phyloP scores from a whole-genome alignment of 1,139 yeast genomes.

The Suhomyces maxii region DNA sequence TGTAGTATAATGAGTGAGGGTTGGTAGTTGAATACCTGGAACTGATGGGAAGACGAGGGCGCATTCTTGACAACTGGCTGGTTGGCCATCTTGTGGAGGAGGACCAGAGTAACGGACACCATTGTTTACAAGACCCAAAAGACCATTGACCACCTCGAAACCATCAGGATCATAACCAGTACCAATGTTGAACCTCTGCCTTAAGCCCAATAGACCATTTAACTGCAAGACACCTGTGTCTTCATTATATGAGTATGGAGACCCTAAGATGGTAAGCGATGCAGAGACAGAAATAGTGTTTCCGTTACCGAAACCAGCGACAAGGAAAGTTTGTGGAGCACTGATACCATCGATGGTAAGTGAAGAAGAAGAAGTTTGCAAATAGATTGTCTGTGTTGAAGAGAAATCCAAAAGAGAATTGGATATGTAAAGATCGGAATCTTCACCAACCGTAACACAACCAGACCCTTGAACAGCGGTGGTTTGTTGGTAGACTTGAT shows the following conservation, averaged over 20 bases:
- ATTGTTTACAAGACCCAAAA: slow-evolving; percentile 16
- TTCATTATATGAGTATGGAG: slow-evolving; percentile 11
- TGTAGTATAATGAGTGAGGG: neutral
- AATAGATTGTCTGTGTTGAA: slow-evolving; percentile 24
- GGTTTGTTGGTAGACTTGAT: slow-evolving; percentile 26
- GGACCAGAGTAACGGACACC: slow-evolving; percentile 20
- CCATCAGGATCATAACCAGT: slow-evolving; percentile 18
- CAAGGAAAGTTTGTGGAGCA: slow-evolving; percentile 23
- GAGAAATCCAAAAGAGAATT: slow-evolving; percentile 17
- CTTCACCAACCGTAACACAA: slow-evolving; percentile 26
- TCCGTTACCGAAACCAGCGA: slow-evolving; percentile 34
- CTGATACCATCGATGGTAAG: slow-evolving; percentile 22
- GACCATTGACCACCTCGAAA: slow-evolving; percentile 16
- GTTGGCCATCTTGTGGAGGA: slow-evolving; percentile 17
- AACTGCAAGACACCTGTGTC: slow-evolving; percentile 19
- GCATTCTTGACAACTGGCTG: slow-evolving; percentile 15
- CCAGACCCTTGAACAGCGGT: slow-evolving; percentile 29
- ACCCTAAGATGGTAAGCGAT: neutral
- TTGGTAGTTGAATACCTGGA: slow-evolving; percentile 1
- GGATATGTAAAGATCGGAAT: slow-evolving; percentile 22
- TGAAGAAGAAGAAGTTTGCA: slow-evolving; percentile 20
- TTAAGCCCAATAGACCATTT: neutral
- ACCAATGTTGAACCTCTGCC: slow-evolving; percentile 22
- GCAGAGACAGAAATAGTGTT: slow-evolving; percentile 24
- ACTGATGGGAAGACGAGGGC: neutral